Conservation (phyloP, 176 grass and related monocot species). For the Canna indica region DNA sequence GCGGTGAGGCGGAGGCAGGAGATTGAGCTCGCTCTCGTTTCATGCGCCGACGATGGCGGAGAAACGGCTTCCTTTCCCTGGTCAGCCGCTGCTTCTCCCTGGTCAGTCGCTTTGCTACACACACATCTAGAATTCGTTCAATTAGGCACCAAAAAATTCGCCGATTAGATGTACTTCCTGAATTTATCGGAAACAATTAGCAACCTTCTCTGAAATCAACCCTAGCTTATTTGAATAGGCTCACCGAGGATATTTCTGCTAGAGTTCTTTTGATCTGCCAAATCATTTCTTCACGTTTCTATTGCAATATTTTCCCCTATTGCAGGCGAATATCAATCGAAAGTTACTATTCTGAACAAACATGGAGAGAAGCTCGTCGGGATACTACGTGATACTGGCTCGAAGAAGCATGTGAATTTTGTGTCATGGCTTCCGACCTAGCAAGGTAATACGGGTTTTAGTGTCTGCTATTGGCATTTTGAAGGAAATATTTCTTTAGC, state of each 20-base stretch:
- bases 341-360: constrained; percentile 45
- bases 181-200: too few relatives aligned
- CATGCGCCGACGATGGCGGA: not conserved
- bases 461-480: not conserved
- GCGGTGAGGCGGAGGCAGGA: not conserved
- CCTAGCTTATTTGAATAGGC: not conserved
- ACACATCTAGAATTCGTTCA: not conserved
- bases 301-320: not conserved
- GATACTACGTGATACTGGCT: constrained; percentile 54
- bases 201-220: too few relatives aligned
- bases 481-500: not conserved
- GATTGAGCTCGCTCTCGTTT: not conserved
- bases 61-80: not conserved
- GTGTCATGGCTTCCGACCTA: constrained; percentile 78
- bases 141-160: not conserved
- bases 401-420: constrained; percentile 64
- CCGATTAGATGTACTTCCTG: too few relatives aligned
- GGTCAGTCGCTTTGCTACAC: not conserved
- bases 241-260: not conserved
- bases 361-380: constrained; percentile 66
- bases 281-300: not conserved
- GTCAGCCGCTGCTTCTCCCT: not conserved
- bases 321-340: constrained; percentile 16
- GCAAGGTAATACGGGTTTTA: constrained; percentile 46
- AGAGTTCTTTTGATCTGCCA: not conserved